A percentile compares a stretch with the other conserved stretches of the same genome.
Conservation (phyloP, 1,139 yeast genomes). For the Neolecta irregularis region DNA sequence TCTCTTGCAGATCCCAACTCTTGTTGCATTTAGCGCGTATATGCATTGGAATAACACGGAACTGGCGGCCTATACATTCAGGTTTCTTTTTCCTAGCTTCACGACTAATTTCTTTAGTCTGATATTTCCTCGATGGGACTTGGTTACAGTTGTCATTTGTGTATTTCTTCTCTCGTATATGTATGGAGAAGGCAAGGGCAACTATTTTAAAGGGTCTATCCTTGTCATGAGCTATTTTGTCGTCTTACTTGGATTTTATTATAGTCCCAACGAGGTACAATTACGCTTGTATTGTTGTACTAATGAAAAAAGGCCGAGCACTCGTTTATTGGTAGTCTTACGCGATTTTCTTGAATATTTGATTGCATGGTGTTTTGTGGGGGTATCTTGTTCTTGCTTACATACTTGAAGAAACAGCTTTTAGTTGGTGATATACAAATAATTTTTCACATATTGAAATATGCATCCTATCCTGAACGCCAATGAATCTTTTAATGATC, state of each 20-base stretch:
- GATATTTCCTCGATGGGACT: constrained; percentile 92
- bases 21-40: constrained; percentile 61
- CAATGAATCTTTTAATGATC: too few relatives aligned
- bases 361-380: too few relatives aligned
- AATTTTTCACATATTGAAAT: too few relatives aligned
- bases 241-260: constrained; percentile 68
- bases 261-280: constrained; percentile 25
- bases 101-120: constrained; percentile 48
- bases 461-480: too few relatives aligned
- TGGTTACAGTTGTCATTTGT: constrained; percentile 69
- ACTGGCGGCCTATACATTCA: constrained; percentile 17
- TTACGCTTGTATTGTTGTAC: too few relatives aligned
- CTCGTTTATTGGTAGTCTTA: too few relatives aligned
- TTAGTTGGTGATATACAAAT: too few relatives aligned
- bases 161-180: constrained; percentile 83
- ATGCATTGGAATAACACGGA: constrained; percentile 22
- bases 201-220: constrained; percentile 81
- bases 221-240: constrained; percentile 65
- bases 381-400: too few relatives aligned
- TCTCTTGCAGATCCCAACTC: constrained; percentile 77
- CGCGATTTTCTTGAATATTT: too few relatives aligned
- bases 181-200: constrained; percentile 92
- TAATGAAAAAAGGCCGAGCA: too few relatives aligned
- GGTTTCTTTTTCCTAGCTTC: constrained; percentile 8
- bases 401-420: too few relatives aligned